Evolutionary conservation across 2,329 filamentous ascomycete species (phyloP), one percentile per base, ranked within the genome.

Genomic region (Pestalotiopsis sp.): DNA sequence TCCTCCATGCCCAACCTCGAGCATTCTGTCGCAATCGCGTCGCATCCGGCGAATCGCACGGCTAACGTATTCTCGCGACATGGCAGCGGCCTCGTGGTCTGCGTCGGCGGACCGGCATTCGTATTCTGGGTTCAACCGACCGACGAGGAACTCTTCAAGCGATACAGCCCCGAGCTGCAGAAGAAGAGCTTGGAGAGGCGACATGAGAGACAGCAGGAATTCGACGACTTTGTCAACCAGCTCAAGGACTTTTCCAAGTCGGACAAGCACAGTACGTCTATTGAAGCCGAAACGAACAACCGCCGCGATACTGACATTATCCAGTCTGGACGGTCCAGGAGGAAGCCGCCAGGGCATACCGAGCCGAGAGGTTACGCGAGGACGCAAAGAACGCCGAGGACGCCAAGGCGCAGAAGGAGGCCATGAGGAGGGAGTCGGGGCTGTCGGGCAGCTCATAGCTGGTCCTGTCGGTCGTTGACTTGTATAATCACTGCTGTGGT

Each of bases 151-250:
- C 87, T 99, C 57, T 94, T 97, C 85, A 86, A 94, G 84, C 90
- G 87, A 81, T 98, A 98, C 84, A 98, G 95, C 80, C 95, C 95
- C 0, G 96, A 98, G 41, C 87, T 99, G n/a, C 93, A 96, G 78
- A 93, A 93, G 80, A 89, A 92, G 77, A 94, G 93, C 71, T 84
- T 97, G n/a, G 94, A 95, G 80, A 89, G 91, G 69, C 89, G 94
- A 20, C 86, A 91, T 69, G 89, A 92, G 78, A 88, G 89, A 70
- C 90, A 96, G 77, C 87, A 95, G 80, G 94, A 98, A 69, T 97
- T 97, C 75, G 93, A 98, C 77, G 88, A 94, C 68, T 98, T 97
- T 77, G 92, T 98, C 36, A 87, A 78, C 63, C 90, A 91, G 75
- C 81, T 99, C 78, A 98, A 97, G 85, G 89, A 95, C 75, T 94